Percentiles rank a stretch among this genome's conserved stretches.
phyloP scores from a whole-genome alignment of 768 basidiomycete species.

The Termitomyces eurrhizus region DNA sequence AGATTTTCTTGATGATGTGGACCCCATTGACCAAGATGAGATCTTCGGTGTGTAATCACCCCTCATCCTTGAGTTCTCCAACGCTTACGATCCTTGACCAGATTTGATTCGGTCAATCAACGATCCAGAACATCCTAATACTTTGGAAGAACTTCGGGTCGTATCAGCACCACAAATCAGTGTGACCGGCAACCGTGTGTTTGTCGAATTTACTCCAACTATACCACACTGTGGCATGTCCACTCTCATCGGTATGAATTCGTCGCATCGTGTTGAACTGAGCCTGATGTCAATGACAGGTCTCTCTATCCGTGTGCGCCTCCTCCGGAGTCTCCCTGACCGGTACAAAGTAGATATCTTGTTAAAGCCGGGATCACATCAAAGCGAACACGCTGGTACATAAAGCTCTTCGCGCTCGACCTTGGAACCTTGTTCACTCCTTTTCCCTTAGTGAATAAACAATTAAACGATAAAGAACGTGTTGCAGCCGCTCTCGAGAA shows the following conservation, averaged over 20 bases:
- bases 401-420: conserved; percentile 4
- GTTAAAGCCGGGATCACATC: conserved; percentile 92
- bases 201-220: conserved; percentile 94
- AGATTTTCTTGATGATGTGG: conserved; percentile 49
- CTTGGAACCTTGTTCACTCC: neutral
- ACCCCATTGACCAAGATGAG: conserved; percentile 87
- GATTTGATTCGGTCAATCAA: conserved; percentile 90
- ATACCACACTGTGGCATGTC: conserved; percentile 98
- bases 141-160: conserved; percentile 91
- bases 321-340: conserved; percentile 84
- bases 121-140: conserved; percentile 94
- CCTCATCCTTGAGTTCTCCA: neutral
- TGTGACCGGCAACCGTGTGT: conserved; percentile 56
- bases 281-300: conserved; percentile 40
- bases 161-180: conserved; percentile 86
- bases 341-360: conserved; percentile 94
- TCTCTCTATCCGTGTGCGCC: conserved; percentile 90
- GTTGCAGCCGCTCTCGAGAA: conserved; percentile 98
- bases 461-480: conserved; percentile 97
- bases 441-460: conserved; percentile 79
- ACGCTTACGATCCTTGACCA: conserved; percentile 24
- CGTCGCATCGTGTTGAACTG: neutral
- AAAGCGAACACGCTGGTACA: conserved; percentile 86
- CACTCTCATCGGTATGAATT: conserved; percentile 79
- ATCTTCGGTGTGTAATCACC: conserved; percentile 64